Percentiles rank a stretch among this genome's conserved stretches.
Conservation (phyloP, 495 filamentous ascomycete species). For the Daldinia childiae region DNA sequence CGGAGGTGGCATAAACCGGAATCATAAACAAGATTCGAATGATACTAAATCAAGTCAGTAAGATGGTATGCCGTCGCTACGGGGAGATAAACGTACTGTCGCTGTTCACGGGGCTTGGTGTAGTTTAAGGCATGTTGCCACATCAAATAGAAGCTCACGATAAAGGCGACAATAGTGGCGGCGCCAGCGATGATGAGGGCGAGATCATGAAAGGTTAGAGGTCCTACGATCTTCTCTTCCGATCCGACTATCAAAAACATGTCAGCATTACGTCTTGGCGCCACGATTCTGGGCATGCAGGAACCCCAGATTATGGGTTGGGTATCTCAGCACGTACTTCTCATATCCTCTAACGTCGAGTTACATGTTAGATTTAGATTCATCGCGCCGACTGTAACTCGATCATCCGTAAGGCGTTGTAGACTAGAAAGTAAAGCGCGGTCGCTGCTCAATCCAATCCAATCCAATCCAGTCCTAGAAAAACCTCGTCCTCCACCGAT, state of each 20-base stretch:
- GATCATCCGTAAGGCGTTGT: conserved; percentile 15
- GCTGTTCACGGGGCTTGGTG: conserved; percentile 82
- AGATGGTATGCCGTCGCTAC: conserved; percentile 7
- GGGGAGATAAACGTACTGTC: conserved; percentile 65
- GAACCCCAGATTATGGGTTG: conserved; percentile 15
- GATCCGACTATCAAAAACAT: conserved; percentile 43
- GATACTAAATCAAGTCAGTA: conserved; percentile 59
- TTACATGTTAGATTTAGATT: conserved; percentile 60
- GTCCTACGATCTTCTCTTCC: conserved; percentile 55
- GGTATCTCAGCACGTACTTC: conserved; percentile 56
- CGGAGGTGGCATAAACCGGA: conserved; percentile 81
- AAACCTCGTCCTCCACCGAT: conserved; percentile 2
- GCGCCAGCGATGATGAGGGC: conserved; percentile 62
- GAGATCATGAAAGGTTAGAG: conserved; percentile 66
- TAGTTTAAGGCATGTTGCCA: conserved; percentile 84
- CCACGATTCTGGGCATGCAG: conserved; percentile 38
- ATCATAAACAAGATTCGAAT: conserved; percentile 94
- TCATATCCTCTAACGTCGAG: conserved; percentile 64
- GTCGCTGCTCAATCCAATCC: neutral
- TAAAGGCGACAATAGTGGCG: conserved; percentile 63
- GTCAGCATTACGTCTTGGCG: conserved; percentile 45
- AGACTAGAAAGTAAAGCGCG: neutral
- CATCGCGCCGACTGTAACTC: conserved; percentile 33
- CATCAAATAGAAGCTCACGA: conserved; percentile 71
- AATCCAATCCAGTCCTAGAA: neutral